phyloP scores from a whole-genome alignment of 257 asterid genomes.

The Craterostigma plantagineum region DNA sequence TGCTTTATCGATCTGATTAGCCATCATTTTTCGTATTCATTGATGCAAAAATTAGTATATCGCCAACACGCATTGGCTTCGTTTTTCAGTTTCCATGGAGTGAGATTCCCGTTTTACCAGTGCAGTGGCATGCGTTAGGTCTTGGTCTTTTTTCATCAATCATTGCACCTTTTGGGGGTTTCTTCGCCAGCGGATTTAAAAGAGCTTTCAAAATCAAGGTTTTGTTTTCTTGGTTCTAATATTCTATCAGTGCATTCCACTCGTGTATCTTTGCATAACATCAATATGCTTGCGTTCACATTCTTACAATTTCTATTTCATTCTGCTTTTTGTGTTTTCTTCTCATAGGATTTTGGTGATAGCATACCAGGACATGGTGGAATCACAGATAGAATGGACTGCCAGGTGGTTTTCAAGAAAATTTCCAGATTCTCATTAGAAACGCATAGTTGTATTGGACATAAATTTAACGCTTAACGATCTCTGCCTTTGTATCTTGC shows the following conservation, averaged over 20 bases:
- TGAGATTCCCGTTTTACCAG: conserved; percentile 50
- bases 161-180: conserved; percentile 98
- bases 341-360: conserved; percentile 99
- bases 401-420: conserved; percentile 45
- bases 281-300: neutral
- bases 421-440: no score
- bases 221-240: conserved; percentile 1
- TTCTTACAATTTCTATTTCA: neutral
- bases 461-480: no score
- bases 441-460: no score
- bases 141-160: conserved; percentile 91
- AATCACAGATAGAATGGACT: conserved; percentile 96
- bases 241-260: no score
- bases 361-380: conserved; percentile 99
- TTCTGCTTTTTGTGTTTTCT: conserved; percentile 4
- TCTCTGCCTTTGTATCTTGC: no score
- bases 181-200: conserved; percentile 96
- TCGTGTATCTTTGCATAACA: neutral
- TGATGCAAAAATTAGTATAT: neutral
- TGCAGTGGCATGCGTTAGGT: conserved; percentile 74
- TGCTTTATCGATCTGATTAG: conserved; percentile 8
- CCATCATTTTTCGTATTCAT: neutral
- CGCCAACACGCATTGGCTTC: conserved; percentile 1
- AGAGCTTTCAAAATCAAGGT: conserved; percentile 98
- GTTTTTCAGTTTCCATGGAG: conserved; percentile 59